A percentile compares a stretch with the other conserved stretches of the same genome.
Conservation (phyloP, 2,329 filamentous ascomycete species). For the Aspergillus sp. region DNA sequence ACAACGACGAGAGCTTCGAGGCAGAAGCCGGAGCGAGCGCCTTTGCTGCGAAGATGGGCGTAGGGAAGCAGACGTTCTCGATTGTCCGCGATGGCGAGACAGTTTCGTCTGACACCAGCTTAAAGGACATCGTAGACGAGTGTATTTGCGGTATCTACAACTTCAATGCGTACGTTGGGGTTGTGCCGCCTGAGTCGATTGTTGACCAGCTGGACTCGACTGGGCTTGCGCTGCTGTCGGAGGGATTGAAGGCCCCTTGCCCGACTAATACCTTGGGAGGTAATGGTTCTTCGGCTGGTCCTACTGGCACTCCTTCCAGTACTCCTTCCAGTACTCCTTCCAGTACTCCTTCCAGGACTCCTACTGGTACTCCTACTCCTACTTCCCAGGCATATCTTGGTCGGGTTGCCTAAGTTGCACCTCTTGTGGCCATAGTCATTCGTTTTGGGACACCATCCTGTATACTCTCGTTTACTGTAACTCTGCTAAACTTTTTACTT, state of each 20-base stretch:
- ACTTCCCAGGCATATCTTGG: too few species aligned
- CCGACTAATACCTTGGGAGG: conserved; percentile 28
- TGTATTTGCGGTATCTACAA: conserved; percentile 57
- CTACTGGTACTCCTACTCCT: too few species aligned
- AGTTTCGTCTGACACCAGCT: conserved; percentile 48
- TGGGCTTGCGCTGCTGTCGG: conserved; percentile 28
- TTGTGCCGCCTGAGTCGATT: conserved; percentile 39
- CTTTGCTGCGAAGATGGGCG: conserved; percentile 48
- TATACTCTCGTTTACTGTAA: background rate
- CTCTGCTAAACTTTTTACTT: background rate
- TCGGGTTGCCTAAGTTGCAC: background rate
- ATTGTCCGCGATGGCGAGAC: conserved; percentile 43
- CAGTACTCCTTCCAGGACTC: too few species aligned
- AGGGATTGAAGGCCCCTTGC: conserved; percentile 30
- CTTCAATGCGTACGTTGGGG: conserved; percentile 58
- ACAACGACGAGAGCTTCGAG: conserved; percentile 43
- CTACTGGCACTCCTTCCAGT: too few species aligned
- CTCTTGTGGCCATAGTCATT: background rate
- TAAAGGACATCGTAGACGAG: conserved; percentile 50
- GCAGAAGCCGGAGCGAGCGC: conserved; percentile 49
- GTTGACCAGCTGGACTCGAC: conserved; percentile 39
- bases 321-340: too few species aligned
- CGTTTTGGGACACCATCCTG: background rate
- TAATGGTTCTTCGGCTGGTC: background rate
- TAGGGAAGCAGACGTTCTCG: conserved; percentile 50